Conservation (phyloP, 306 rosid species). For the Lathyrus sativus region DNA sequence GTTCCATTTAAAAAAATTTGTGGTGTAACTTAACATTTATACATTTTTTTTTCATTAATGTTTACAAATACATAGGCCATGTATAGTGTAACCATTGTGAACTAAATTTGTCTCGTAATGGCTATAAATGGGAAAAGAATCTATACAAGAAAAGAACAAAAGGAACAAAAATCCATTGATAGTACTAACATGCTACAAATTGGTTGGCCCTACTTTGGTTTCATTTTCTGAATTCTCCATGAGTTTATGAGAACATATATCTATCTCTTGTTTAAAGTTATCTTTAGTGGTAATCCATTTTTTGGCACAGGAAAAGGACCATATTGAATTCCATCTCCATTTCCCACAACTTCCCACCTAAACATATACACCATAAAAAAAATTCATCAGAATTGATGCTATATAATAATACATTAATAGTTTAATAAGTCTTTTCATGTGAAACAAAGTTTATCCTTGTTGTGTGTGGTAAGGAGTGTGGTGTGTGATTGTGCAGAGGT, state of each 20-base stretch:
- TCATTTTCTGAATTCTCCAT: slow-evolving; percentile 38
- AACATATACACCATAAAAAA: slow-evolving; percentile 2
- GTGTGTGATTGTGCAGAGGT: slow-evolving; percentile 43
- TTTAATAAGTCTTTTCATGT: too few species aligned
- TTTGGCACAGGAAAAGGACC: slow-evolving; percentile 94
- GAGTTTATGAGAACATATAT: slow-evolving; percentile 33
- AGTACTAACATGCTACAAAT: slow-evolving; percentile 32
- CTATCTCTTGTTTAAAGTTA: slow-evolving; percentile 47
- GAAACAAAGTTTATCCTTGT: background rate
- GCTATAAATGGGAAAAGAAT: slow-evolving; percentile 43
- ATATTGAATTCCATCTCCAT: slow-evolving; percentile 74
- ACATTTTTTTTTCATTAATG: background rate
- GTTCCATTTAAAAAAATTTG: too few species aligned
- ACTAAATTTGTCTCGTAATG: slow-evolving; percentile 19
- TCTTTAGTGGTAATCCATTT: slow-evolving; percentile 73
- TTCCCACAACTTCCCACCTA: slow-evolving; percentile 73
- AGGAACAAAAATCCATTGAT: background rate
- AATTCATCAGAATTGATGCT: too few species aligned
- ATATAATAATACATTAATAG: too few species aligned
- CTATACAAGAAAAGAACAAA: slow-evolving; percentile 33
- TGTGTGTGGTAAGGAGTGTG: slow-evolving; percentile 35
- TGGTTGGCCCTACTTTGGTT: slow-evolving; percentile 43
- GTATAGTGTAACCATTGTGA: slow-evolving; percentile 13
- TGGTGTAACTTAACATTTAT: too few species aligned
- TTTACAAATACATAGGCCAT: slow-evolving; percentile 32